A percentile compares a stretch with the other conserved stretches of the same genome.
Evolutionary conservation across 1,284 basidiomycete species (phyloP).

Genomic region (Phylloporus sp.): DNA sequence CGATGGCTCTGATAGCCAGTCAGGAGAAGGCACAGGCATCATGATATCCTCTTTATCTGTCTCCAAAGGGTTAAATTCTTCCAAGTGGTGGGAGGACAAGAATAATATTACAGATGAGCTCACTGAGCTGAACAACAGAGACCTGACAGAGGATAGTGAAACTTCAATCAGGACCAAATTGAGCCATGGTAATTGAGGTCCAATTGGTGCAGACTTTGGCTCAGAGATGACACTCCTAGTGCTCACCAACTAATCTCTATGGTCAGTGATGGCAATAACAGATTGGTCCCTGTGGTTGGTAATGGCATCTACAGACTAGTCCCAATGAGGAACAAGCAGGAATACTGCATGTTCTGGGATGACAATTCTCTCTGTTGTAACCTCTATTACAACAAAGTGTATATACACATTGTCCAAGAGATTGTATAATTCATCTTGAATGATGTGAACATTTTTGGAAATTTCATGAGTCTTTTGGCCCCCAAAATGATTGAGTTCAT

Average conservation of each 20-base stretch:
- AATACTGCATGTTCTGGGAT: conserved; percentile 22
- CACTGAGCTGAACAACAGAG: conserved; percentile 56
- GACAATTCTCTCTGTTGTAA: conserved; percentile 26
- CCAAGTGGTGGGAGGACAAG: conserved; percentile 79
- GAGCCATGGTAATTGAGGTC: conserved; percentile 33
- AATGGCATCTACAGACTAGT: conserved; percentile 51
- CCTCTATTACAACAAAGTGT: conserved; percentile 21
- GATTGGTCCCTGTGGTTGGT: conserved; percentile 31
- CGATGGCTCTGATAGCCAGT: conserved; percentile 42
- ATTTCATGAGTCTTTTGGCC: conserved; percentile 69
- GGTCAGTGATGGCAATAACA: conserved; percentile 44
- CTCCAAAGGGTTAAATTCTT: conserved; percentile 60
- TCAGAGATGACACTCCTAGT: conserved; percentile 38
- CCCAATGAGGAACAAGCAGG: conserved; percentile 46
- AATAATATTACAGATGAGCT: conserved; percentile 63
- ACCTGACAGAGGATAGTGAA: conserved; percentile 50
- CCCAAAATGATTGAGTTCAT: conserved; percentile 63
- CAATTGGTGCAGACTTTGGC: conserved; percentile 34
- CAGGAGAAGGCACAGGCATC: conserved; percentile 33
- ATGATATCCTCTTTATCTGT: conserved; percentile 43
- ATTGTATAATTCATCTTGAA: conserved; percentile 68
- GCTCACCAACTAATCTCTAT: conserved; percentile 52
- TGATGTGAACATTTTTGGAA: conserved; percentile 63
- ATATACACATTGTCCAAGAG: conserved; percentile 55
- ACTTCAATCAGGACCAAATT: conserved; percentile 37